phyloP scores from a whole-genome alignment of 2,329 filamentous ascomycete genomes.

The Fusarium musae region DNA sequence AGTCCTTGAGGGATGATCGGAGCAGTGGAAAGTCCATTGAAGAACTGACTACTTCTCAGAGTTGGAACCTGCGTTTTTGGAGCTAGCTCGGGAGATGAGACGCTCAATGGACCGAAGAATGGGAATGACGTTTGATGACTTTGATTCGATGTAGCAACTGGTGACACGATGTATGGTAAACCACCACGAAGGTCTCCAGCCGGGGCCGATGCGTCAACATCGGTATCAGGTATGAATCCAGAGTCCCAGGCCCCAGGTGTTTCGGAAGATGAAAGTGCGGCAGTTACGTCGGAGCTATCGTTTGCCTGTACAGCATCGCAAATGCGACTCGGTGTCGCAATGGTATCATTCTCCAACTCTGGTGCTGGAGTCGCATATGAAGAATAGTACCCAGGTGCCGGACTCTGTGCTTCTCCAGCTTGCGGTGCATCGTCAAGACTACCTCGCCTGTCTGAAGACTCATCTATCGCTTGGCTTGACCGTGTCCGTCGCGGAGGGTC shows the following conservation, averaged over 20 bases:
- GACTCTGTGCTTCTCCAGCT: not conserved
- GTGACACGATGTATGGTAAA: not conserved
- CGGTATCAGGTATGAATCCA: not conserved
- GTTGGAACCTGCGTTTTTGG: not conserved
- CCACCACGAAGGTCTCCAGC: not conserved
- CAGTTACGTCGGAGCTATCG: not conserved
- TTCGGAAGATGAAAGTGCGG: not conserved
- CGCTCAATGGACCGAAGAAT: not conserved
- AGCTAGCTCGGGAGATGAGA: not conserved
- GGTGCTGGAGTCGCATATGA: not conserved
- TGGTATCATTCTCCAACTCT: not conserved
- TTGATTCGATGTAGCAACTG: not conserved
- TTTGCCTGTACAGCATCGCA: not conserved
- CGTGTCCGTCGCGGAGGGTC: not conserved
- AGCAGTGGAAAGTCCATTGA: constrained; percentile 1
- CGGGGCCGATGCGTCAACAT: not conserved
- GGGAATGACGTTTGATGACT: not conserved
- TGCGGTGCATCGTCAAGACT: not conserved
- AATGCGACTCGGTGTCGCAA: not conserved
- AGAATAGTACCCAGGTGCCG: not conserved
- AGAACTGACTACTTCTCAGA: not conserved
- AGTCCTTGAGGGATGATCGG: constrained; percentile 19
- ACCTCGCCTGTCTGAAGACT: not conserved
- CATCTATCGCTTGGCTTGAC: not conserved
- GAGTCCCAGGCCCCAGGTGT: not conserved